phyloP scores from a whole-genome alignment of 129 eudicot genomes.

The Lactuca sativa region DNA sequence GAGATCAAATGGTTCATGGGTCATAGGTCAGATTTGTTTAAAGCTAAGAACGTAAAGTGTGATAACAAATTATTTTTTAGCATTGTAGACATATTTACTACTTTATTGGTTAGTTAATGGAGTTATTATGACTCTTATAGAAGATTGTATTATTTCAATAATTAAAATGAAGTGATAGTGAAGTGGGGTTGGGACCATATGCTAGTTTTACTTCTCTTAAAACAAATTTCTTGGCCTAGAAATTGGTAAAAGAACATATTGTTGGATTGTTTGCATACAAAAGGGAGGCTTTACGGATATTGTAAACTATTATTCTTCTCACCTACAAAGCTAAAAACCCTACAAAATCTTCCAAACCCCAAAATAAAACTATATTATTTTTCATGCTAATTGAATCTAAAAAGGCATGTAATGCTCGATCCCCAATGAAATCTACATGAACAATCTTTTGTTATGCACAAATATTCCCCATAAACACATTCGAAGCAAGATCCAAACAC shows the following conservation, averaged over 20 bases:
- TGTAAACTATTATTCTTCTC: conserved; percentile 29
- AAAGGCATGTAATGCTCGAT: conserved; percentile 34
- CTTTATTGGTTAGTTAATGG: neutral
- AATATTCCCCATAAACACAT: conserved; percentile 31
- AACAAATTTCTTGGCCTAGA: conserved; percentile 30
- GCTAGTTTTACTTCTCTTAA: conserved; percentile 16
- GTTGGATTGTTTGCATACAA: conserved; percentile 44
- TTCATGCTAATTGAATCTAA: conserved; percentile 30
- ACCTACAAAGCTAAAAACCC: conserved; percentile 35
- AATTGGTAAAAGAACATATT: conserved; percentile 31
- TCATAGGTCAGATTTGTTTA: neutral
- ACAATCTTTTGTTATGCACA: conserved; percentile 20
- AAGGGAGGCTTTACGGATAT: conserved; percentile 34
- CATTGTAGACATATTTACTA: neutral
- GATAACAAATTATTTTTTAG: conserved; percentile 32
- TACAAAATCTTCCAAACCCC: conserved; percentile 28
- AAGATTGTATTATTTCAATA: neutral
- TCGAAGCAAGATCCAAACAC: conserved; percentile 24
- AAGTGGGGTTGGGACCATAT: conserved; percentile 30
- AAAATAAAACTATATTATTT: conserved; percentile 20
- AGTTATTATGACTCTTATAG: neutral
- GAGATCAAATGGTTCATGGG: neutral
- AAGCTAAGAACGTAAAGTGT: neutral
- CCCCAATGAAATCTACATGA: conserved; percentile 43
- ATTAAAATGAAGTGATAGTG: neutral